Evolutionary conservation across 1,284 basidiomycete genomes (phyloP).

Genomic region (Leccinum colubrinum): DNA sequence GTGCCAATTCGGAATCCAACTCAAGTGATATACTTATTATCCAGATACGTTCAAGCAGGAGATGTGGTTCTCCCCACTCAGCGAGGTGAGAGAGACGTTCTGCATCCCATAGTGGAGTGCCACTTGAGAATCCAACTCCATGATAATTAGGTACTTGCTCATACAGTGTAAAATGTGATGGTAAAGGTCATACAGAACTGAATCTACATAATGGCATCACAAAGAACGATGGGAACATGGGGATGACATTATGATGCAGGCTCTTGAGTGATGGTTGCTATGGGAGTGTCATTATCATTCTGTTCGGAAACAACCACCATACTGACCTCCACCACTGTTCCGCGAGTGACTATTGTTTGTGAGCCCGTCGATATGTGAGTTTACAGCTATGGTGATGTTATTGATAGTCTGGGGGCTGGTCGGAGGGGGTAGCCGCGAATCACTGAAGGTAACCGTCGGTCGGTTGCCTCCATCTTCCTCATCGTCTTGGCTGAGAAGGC

Average conservation of each 20-base stretch:
- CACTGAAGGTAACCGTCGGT: neutral
- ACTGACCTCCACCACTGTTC: conserved; percentile 10
- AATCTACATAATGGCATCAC: neutral
- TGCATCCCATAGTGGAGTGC: too few relatives aligned
- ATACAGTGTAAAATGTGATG: neutral
- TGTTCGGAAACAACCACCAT: neutral
- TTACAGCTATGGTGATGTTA: neutral
- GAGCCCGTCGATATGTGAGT: too few relatives aligned
- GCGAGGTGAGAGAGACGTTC: too few relatives aligned
- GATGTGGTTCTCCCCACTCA: too few relatives aligned
- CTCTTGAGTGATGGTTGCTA: conserved; percentile 4
- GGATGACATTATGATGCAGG: neutral
- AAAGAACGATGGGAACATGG: too few relatives aligned
- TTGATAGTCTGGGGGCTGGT: neutral
- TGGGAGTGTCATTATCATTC: neutral
- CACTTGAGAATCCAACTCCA: too few relatives aligned
- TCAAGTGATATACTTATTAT: too few relatives aligned
- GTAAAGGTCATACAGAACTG: neutral
- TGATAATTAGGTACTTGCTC: too few relatives aligned
- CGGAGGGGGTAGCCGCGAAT: too few relatives aligned
- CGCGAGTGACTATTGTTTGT: neutral
- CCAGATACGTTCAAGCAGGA: too few relatives aligned
- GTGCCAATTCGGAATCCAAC: too few relatives aligned
- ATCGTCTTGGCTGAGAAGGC: conserved; percentile 3
- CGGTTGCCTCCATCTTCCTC: neutral